These are phyloP conservation scores for Auricularia sp. DNA, from an alignment of 768 basidiomycete genomes.

Conservation along the genomic window DNA sequence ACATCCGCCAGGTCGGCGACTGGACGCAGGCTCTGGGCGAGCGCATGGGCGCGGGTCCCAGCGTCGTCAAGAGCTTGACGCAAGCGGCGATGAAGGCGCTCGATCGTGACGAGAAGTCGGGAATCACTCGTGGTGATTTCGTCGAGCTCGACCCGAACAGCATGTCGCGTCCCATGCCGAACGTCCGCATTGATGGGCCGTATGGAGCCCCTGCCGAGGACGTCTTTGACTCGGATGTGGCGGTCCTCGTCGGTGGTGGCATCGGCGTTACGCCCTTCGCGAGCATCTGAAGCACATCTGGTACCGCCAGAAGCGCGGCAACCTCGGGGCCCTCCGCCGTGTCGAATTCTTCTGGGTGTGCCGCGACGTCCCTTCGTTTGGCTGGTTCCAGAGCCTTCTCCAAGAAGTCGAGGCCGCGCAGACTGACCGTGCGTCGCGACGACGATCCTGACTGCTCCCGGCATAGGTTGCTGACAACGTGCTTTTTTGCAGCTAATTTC, in stretches of 20 bases:
- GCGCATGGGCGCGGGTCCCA: conserved; percentile 72
- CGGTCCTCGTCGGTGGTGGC: conserved; percentile 86
- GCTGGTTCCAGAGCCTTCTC: conserved; percentile 89
- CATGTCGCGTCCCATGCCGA: conserved; percentile 47
- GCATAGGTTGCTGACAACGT: conserved; percentile 9
- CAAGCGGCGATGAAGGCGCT: conserved; percentile 65
- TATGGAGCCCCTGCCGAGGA: conserved; percentile 92
- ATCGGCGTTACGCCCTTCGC: conserved; percentile 96
- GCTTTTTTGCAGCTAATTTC: conserved; percentile 58
- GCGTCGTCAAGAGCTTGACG: conserved; percentile 69
- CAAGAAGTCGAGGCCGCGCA: conserved; percentile 84
- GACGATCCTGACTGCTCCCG: not conserved
- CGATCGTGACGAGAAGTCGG: conserved; percentile 44
- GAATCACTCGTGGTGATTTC: conserved; percentile 60
- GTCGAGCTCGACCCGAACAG: conserved; percentile 58
- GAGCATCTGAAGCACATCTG: conserved; percentile 93
- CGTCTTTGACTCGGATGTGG: conserved; percentile 76
- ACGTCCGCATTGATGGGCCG: conserved; percentile 76
- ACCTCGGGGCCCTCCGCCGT: conserved; percentile 67
- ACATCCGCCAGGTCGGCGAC: conserved; percentile 90
- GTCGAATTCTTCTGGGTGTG: conserved; percentile 96
- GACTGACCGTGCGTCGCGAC: conserved; percentile 58
- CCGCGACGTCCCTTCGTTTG: conserved; percentile 92
- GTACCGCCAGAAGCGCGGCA: conserved; percentile 77
- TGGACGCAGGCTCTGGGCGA: conserved; percentile 77